Evolutionary conservation across 2,329 filamentous ascomycete genomes (phyloP), one percentile per base, ranked within the genome.

Genomic region (Trichoderma pleuroti): DNA sequence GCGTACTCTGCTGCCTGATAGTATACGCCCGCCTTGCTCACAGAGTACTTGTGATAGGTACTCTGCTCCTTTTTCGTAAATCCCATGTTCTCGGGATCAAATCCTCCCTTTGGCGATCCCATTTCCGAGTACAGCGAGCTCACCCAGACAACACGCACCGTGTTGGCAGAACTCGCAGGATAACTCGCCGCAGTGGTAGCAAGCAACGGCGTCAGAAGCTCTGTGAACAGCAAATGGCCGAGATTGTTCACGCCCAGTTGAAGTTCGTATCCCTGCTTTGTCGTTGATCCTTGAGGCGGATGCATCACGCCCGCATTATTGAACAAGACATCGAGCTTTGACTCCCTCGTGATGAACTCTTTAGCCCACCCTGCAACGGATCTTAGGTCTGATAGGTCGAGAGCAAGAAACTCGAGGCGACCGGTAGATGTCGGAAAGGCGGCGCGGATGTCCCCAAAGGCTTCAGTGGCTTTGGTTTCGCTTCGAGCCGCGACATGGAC

Each of bases 401-500:
- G 76, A 2, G 77, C 72, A 4, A 86, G 74, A 57, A 82, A 84
- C 21, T 60, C 61, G 39, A 70, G 5, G 76, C 82, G 26, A 73
- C 74, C 3, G 12, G 36, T 66, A 6, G 68, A 65, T 12, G 34
- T 18, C 4, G 52, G 62, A 36, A 24, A 54, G 82, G 80, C 1
- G 30, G 30, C 0, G 75, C 72, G 16, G 75, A 70, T 63, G 21
- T 76, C 72, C 3, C 78, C 75, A 26, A 88, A 85, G 11, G 85
- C 84, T 0, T 75, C 69, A 3, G 78, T 74, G 11, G 81, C 83
- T 73, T 85, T 86, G 3, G 78, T 73, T n/a, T 80, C 73, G 1
- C 81, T 83, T 21, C 87, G 85, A 0, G 83, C 83, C 5, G 85
- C 85, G 46, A 88, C 76, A 75, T 88, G 89, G 42, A 89, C 84